A percentile compares a stretch with the other conserved stretches of the same genome.
Evolutionary conservation across 345 rosid genomes (phyloP).

Genomic region (Luvunga scandens): DNA sequence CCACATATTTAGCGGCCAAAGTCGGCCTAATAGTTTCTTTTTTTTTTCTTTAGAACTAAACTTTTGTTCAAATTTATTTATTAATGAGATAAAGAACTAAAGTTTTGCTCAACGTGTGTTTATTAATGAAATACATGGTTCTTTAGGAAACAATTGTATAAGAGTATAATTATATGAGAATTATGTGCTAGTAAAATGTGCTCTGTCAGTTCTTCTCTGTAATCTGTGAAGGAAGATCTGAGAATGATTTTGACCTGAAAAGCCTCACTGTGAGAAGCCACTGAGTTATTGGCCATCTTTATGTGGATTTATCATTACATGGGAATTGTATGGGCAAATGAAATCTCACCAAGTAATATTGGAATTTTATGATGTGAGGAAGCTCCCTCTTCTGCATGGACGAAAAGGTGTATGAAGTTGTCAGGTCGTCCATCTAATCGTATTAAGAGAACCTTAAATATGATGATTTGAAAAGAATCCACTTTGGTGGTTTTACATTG

Average conservation of each 20-base stretch:
- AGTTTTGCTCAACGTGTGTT: background rate
- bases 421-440: background rate
- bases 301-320: background rate
- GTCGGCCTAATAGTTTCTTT: background rate
- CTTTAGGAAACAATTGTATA: background rate
- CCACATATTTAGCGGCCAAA: constrained; percentile 21
- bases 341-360: background rate
- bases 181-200: background rate
- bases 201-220: background rate
- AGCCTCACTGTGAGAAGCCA: background rate
- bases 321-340: background rate
- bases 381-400: background rate
- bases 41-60: background rate
- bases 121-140: background rate
- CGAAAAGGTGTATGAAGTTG: background rate
- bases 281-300: background rate
- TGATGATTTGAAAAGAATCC: no score
- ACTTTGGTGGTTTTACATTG: background rate
- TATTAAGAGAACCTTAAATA: no score
- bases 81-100: background rate
- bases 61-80: background rate
- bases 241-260: background rate
- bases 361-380: background rate
- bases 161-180: background rate
- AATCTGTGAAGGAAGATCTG: background rate